Percentiles rank a stretch among this genome's conserved stretches.
Evolutionary conservation across 1,284 basidiomycete genomes (phyloP).

Genomic region (Violaceomyces palustris): DNA sequence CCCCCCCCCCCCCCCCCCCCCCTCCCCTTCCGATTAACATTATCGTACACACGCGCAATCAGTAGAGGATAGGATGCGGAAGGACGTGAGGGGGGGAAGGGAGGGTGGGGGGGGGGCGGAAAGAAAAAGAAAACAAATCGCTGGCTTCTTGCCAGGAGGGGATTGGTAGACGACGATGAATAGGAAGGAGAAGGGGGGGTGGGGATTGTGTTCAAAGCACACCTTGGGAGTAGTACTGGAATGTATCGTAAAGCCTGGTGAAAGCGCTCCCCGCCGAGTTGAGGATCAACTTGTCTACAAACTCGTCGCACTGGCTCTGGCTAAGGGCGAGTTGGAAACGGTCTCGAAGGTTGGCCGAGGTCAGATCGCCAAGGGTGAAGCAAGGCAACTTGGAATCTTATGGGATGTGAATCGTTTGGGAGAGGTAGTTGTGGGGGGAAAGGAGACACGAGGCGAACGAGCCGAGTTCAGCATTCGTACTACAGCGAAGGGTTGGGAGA

Average conservation of each 20-base stretch:
- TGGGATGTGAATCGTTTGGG: too few species aligned
- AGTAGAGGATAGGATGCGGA: too few species aligned
- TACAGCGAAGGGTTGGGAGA: too few species aligned
- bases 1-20: too few species aligned
- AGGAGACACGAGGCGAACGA: too few species aligned
- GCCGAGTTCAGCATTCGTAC: too few species aligned
- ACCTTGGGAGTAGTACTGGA: constrained; percentile 46
- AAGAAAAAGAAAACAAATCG: too few species aligned
- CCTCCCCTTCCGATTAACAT: too few species aligned
- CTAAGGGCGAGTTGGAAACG: constrained; percentile 89
- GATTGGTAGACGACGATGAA: background rate
- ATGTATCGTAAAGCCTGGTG: constrained; percentile 50
- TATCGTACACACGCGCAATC: too few species aligned
- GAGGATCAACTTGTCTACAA: constrained; percentile 59
- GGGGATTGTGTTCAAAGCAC: constrained; percentile 14
- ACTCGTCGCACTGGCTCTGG: constrained; percentile 77
- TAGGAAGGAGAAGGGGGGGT: background rate
- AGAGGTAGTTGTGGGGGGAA: too few species aligned
- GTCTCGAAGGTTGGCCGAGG: constrained; percentile 75
- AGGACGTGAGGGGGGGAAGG: too few species aligned
- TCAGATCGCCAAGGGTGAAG: constrained; percentile 85
- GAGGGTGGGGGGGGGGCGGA: too few species aligned
- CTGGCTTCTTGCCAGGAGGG: background rate
- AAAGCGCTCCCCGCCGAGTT: constrained; percentile 46
- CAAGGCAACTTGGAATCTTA: constrained; percentile 87